Conservation (phyloP, 2,329 filamentous ascomycete genomes). For the Epichloe festucae region DNA sequence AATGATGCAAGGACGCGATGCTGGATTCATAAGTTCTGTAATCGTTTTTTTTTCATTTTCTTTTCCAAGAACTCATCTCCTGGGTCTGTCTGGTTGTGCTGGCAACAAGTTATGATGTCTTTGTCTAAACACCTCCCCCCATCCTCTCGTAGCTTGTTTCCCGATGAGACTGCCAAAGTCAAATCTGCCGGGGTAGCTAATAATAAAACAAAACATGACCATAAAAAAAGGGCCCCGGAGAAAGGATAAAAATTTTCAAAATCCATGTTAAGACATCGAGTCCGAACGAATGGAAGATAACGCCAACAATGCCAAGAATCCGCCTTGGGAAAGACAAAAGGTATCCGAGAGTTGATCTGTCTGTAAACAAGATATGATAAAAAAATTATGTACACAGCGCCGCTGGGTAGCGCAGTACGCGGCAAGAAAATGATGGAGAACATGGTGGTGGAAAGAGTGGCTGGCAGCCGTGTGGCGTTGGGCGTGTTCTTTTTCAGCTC, state of each 20-base stretch:
- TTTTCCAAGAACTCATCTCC: background rate
- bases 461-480: background rate
- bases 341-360: conserved; percentile 11
- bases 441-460: conserved; percentile 4
- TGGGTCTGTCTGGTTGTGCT: background rate
- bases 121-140: conserved; percentile 1
- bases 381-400: conserved; percentile 14
- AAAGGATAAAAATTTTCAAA: background rate
- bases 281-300: conserved; percentile 7
- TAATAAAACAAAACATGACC: background rate
- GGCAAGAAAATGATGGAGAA: background rate
- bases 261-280: background rate
- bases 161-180: conserved; percentile 1
- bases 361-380: background rate
- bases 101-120: background rate
- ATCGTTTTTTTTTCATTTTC: background rate
- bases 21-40: background rate
- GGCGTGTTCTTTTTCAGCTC: background rate
- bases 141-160: background rate
- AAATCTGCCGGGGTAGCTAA: background rate
- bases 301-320: conserved; percentile 17
- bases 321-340: conserved; percentile 9
- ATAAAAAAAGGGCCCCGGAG: background rate
- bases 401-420: background rate
- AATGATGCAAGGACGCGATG: background rate